These are phyloP conservation scores for Ceratocystis lukuohia DNA, from an alignment of 2,329 filamentous ascomycete species.

Conservation along the genomic window DNA sequence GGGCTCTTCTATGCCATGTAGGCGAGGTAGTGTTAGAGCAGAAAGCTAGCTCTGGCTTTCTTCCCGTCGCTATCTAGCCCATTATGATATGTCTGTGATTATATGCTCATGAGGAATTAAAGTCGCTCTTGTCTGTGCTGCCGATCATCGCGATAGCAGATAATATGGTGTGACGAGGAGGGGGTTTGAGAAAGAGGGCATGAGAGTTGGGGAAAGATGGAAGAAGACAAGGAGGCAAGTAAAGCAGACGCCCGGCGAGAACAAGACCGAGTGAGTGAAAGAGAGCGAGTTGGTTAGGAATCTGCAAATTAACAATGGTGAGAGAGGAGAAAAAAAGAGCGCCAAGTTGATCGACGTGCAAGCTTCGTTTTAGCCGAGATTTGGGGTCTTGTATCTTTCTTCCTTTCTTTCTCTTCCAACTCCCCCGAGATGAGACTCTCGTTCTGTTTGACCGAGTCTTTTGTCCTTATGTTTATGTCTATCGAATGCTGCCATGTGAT, in stretches of 20 bases:
- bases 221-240: neutral
- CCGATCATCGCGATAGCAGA: neutral
- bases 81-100: neutral
- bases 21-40: too few species aligned
- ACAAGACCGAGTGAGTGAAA: neutral
- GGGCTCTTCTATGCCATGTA: too few species aligned
- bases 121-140: neutral
- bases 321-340: neutral
- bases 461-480: neutral
- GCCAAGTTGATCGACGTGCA: conserved; percentile 6
- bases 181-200: neutral
- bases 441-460: neutral
- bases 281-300: neutral
- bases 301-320: neutral
- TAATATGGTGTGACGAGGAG: neutral
- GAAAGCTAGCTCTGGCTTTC: too few species aligned
- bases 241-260: neutral
- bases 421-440: conserved; percentile 2
- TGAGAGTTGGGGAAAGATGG: neutral
- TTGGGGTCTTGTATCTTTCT: neutral
- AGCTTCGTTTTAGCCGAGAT: conserved; percentile 7
- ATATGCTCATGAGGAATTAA: neutral
- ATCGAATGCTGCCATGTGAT: neutral
- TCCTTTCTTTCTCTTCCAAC: neutral
- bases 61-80: neutral